phyloP scores from a whole-genome alignment of 768 basidiomycete genomes.

The Podaxis sp. region DNA sequence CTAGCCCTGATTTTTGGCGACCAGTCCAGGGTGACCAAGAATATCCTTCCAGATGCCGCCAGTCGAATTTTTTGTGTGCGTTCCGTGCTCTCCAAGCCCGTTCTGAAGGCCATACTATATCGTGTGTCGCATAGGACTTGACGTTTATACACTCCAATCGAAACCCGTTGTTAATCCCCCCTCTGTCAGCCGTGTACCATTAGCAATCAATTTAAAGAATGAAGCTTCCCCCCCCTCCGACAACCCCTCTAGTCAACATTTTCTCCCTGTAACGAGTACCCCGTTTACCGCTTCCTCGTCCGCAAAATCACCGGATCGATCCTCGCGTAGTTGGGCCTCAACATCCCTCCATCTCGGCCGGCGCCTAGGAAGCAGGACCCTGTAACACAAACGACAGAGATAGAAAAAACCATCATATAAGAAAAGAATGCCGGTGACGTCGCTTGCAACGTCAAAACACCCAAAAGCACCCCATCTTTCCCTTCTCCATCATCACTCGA shows the following conservation, averaged over 20 bases:
- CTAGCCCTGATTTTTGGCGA: background rate
- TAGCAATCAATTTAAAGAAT: too few relatives aligned
- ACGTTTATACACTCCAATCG: too few relatives aligned
- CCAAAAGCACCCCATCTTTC: background rate
- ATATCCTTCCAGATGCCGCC: background rate
- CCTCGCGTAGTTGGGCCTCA: background rate
- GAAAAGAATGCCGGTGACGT: background rate
- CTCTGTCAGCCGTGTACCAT: too few relatives aligned
- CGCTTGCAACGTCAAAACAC: background rate
- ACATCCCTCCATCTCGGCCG: background rate
- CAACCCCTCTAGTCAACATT: background rate
- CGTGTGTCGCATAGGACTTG: too few relatives aligned
- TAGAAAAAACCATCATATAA: background rate
- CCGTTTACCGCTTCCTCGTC: background rate
- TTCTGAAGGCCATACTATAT: too few relatives aligned
- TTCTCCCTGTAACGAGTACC: too few relatives aligned
- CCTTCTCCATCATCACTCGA: background rate
- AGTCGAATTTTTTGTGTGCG: background rate
- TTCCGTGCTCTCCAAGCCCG: too few relatives aligned
- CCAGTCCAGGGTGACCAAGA: constrained; percentile 3
- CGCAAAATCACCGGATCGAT: background rate
- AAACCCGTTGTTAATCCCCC: too few relatives aligned
- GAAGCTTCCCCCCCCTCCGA: background rate
- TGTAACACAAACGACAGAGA: background rate
- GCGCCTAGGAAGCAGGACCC: background rate